Conservation (phyloP, 2,329 filamentous ascomycete species). For the Alternaria gansuensis region DNA sequence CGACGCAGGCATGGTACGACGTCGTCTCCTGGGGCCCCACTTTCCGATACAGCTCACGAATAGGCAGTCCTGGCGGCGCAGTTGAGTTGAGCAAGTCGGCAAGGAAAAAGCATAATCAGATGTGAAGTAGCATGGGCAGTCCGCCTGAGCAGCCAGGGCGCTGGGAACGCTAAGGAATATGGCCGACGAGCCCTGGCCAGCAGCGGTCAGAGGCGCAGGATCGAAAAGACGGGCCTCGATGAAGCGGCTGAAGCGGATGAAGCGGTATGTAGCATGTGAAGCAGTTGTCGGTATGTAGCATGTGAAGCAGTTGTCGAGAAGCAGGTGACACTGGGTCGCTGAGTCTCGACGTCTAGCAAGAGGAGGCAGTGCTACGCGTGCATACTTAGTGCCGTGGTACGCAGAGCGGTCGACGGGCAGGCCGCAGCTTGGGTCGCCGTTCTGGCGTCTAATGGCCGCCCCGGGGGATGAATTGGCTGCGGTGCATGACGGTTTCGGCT, state of each 20-base stretch:
- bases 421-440: conserved; percentile 16
- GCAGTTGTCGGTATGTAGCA: too few relatives aligned
- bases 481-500: conserved; percentile 5
- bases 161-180: background rate
- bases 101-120: conserved; percentile 7
- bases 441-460: conserved; percentile 18
- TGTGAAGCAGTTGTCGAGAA: background rate
- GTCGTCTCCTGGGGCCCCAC: conserved; percentile 6
- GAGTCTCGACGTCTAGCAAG: background rate
- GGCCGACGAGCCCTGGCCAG: conserved; percentile 2
- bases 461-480: conserved; percentile 11
- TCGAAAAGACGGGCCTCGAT: conserved; percentile 3
- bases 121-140: conserved; percentile 5
- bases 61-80: conserved; percentile 8
- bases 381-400: conserved; percentile 3
- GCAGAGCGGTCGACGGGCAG: conserved; percentile 15
- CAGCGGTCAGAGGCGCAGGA: background rate
- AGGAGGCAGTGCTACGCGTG: conserved; percentile 9
- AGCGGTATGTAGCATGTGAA: background rate
- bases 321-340: conserved; percentile 7
- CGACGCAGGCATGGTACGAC: conserved; percentile 10
- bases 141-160: background rate
- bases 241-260: background rate
- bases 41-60: conserved; percentile 9
- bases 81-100: conserved; percentile 6